These are phyloP conservation scores for Ophiostoma populinum DNA, from an alignment of 2,329 filamentous ascomycete species.

Conservation along the genomic window DNA sequence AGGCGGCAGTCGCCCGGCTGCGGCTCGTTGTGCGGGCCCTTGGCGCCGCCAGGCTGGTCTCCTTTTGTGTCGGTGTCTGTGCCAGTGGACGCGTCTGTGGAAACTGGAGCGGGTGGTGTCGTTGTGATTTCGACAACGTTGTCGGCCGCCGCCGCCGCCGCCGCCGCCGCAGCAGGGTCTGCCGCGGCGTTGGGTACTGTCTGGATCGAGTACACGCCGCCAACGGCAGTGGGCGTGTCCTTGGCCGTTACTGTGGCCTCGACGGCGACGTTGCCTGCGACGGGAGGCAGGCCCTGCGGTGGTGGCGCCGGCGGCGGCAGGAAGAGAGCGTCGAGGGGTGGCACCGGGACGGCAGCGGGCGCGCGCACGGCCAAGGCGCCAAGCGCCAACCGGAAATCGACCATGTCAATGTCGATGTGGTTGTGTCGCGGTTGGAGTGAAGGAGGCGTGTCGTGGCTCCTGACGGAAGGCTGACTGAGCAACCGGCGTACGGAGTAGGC, in stretches of 20 bases:
- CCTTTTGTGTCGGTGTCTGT: neutral
- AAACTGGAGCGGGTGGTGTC: slow-evolving; percentile 8
- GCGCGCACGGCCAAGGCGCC: slow-evolving; percentile 2
- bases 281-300: slow-evolving; percentile 4
- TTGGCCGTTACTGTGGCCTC: no score
- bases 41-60: neutral
- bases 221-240: no score
- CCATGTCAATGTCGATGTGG: no score
- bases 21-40: slow-evolving; percentile 4
- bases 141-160: neutral
- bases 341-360: neutral
- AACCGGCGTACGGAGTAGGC: neutral
- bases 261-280: no score
- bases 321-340: neutral
- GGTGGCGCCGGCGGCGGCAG: slow-evolving; percentile 5
- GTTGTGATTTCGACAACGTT: slow-evolving; percentile 10
- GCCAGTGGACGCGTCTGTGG: neutral
- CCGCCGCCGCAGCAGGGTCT: no score
- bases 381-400: no score
- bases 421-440: neutral
- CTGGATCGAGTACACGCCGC: slow-evolving; percentile 7
- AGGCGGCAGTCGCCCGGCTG: slow-evolving; percentile 65
- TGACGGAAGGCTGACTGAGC: neutral
- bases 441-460: neutral
- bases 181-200: no score